Conservation (phyloP, 208 protist species). For the Crithidia sp. region DNA sequence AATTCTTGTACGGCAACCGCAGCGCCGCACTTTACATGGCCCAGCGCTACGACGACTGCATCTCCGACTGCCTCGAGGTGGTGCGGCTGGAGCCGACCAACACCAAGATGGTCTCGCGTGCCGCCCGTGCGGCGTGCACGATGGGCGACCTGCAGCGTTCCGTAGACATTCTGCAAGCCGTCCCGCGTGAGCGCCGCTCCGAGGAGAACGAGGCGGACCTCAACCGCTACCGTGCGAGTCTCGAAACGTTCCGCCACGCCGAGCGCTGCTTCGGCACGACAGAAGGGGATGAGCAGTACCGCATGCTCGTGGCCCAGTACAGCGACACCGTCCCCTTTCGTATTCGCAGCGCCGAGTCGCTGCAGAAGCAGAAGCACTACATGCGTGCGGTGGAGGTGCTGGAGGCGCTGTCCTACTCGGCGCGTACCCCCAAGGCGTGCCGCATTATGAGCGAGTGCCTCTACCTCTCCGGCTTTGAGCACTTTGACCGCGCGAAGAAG, state of each 20-base stretch:
- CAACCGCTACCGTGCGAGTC: slow-evolving; percentile 59
- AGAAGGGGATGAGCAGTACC: slow-evolving; percentile 83
- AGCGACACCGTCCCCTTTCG: slow-evolving; percentile 76
- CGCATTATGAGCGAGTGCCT: slow-evolving; percentile 74
- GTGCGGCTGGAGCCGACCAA: slow-evolving; percentile 75
- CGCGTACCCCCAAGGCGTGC: slow-evolving; percentile 58
- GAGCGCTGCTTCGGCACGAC: slow-evolving; percentile 68
- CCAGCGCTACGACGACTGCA: slow-evolving; percentile 78
- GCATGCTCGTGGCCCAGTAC: slow-evolving; percentile 86
- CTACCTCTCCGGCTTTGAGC: slow-evolving; percentile 87
- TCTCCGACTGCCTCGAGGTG: slow-evolving; percentile 81
- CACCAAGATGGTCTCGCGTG: slow-evolving; percentile 74
- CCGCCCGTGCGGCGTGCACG: slow-evolving; percentile 71
- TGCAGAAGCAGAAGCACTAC: slow-evolving; percentile 68
- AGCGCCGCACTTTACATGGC: slow-evolving; percentile 91
- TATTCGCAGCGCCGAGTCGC: slow-evolving; percentile 78
- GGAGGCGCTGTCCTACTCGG: slow-evolving; percentile 56
- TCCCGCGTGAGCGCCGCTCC: slow-evolving; percentile 44
- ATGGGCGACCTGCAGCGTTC: slow-evolving; percentile 84
- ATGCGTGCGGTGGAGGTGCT: slow-evolving; percentile 67
- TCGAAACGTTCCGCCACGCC: slow-evolving; percentile 66
- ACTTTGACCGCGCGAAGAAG: slow-evolving; percentile 76
- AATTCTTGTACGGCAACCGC: slow-evolving; percentile 85
- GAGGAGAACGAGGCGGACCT: slow-evolving; percentile 49
- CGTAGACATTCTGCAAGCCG: slow-evolving; percentile 59